Conservation (phyloP, 257 asterid genomes). For the Jasminum sambac region DNA sequence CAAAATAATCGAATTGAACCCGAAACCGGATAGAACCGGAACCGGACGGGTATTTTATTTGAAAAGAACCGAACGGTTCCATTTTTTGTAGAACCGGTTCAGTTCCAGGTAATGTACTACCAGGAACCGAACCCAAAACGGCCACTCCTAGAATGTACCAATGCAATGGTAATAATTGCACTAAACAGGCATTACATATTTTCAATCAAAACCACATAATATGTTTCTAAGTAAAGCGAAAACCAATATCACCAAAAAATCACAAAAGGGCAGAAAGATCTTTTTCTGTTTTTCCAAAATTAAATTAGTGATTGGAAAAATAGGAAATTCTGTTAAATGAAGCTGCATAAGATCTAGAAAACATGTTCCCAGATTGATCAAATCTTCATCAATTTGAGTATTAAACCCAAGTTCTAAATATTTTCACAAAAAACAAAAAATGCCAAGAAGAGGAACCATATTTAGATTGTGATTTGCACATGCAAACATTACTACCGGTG, state of each 20-base stretch:
- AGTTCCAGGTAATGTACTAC: too few relatives aligned
- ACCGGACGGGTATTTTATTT: too few relatives aligned
- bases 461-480: neutral
- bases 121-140: too few relatives aligned
- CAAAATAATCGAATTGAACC: too few relatives aligned
- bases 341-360: constrained; percentile 13
- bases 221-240: neutral
- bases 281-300: constrained; percentile 3
- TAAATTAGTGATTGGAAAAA: constrained; percentile 15
- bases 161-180: neutral
- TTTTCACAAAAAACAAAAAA: neutral
- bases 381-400: neutral
- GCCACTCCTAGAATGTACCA: too few relatives aligned
- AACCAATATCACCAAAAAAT: neutral
- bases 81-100: too few relatives aligned
- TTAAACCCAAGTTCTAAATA: neutral
- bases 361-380: neutral
- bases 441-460: neutral
- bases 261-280: constrained; percentile 21
- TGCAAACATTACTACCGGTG: neutral
- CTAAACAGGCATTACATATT: neutral
- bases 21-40: too few relatives aligned
- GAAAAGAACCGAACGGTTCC: too few relatives aligned
- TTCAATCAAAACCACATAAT: neutral
- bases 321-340: constrained; percentile 1